Conservation (phyloP, 495 filamentous ascomycete species). For the Podospora pseudopauciseta region DNA sequence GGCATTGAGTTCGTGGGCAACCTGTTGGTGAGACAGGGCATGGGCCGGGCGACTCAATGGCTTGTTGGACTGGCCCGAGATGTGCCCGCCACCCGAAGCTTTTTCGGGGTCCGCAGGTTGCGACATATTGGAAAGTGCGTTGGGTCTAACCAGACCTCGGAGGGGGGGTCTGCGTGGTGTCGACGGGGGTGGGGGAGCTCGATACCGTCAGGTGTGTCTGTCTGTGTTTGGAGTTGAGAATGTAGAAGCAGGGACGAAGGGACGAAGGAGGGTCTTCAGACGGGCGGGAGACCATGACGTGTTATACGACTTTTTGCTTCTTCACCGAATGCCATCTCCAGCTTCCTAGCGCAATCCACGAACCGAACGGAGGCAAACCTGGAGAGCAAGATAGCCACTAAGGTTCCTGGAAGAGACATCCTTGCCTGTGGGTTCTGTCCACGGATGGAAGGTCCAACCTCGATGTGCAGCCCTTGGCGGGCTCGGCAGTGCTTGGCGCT, state of each 20-base stretch:
- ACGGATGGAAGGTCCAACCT: constrained; percentile 15
- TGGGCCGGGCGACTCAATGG: constrained; percentile 62
- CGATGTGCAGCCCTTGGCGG: constrained; percentile 21
- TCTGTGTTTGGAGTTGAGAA: not conserved
- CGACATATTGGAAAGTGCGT: constrained; percentile 9
- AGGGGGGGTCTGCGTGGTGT: not conserved
- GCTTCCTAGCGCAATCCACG: not conserved
- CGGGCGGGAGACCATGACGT: constrained; percentile 1
- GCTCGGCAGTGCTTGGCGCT: constrained; percentile 19
- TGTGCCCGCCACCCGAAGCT: constrained; percentile 31
- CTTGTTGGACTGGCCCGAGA: constrained; percentile 53
- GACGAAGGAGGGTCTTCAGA: not conserved
- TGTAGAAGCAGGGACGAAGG: not conserved
- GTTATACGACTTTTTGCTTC: not conserved
- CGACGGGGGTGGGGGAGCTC: not conserved
- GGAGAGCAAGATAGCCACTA: constrained; percentile 3
- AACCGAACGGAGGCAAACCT: not conserved
- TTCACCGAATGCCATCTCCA: constrained; percentile 4
- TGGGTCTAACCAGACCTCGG: not conserved
- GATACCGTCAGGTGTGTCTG: not conserved
- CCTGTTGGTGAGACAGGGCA: constrained; percentile 51
- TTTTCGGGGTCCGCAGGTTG: constrained; percentile 16
- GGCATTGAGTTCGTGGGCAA: constrained; percentile 56
- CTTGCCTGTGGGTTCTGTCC: constrained; percentile 6
- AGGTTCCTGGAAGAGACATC: not conserved